Evolutionary conservation across 2,329 filamentous ascomycete genomes (phyloP), one percentile per base, ranked within the genome.

Genomic region (Penicillium sp.): DNA sequence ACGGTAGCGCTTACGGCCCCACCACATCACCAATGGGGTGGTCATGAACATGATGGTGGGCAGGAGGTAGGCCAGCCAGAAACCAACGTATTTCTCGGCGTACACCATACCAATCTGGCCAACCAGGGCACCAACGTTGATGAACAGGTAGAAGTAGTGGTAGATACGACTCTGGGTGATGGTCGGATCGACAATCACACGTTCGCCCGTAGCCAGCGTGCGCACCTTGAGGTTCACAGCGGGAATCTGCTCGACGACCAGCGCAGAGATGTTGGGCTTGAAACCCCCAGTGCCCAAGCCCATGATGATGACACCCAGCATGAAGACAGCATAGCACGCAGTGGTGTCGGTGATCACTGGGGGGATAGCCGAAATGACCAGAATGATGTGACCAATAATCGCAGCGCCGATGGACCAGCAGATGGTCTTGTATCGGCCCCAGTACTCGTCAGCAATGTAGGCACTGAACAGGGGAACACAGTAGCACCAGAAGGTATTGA

Each of bases 241-340:
- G 28, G 72, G 74, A 62, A 83, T 81, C 64, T 87, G 83, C 56
- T 87, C 83, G 21, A 82, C 83, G 33, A 87, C 77, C 19, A 86
- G 70, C 0, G 83, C 82, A 0, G 81, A 81, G 30, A 90, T 84
- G 60, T 89, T 90, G 49, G 83, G 79, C 72, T 89, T 90, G 77
- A 90, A 88, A 53, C 86, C 84, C 43, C 86, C 86, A 1, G 84
- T 86, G 26, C 86, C 86, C 21, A 87, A 66, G 14, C 83, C 84
- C 54, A 88, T 78, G 56, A 88, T 73, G 35, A 86, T 65, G 48
- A 86, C 75, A 21, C 80, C 78, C 16, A 81, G 65, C 9, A 83
- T 62, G 55, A 87, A 84, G 36, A 78, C 80, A 2, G 71, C 81
- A 20, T 87, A 75, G 1, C 81, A 73, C 15, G 72, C 69, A 17